Evolutionary conservation across 2,329 filamentous ascomycete genomes (phyloP).

Genomic region (Monosporascus sp.): DNA sequence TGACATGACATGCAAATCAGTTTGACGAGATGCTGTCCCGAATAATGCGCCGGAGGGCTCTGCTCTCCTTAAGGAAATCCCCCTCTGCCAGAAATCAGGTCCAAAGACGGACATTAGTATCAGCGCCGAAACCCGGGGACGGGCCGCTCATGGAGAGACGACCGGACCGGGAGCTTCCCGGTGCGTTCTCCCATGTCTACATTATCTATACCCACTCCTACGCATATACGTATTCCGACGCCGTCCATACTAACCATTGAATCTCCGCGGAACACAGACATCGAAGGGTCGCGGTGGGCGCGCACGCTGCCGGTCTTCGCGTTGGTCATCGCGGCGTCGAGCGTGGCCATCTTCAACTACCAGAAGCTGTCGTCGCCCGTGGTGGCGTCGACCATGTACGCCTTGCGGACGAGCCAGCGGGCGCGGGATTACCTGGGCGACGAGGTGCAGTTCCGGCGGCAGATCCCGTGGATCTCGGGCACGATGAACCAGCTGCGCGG

Average conservation of each 20-base stretch:
- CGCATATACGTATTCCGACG: neutral
- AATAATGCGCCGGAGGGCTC: constrained; percentile 25
- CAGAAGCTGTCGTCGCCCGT: constrained; percentile 86
- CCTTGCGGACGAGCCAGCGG: constrained; percentile 70
- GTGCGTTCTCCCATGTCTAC: constrained; percentile 31
- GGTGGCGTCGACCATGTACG: constrained; percentile 85
- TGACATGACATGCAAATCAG: constrained; percentile 2
- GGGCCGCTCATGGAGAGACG: constrained; percentile 61
- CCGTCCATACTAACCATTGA: constrained; percentile 3
- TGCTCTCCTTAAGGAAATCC: constrained; percentile 16
- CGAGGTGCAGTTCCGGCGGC: constrained; percentile 73
- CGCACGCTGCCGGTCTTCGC: constrained; percentile 78
- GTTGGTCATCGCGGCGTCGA: constrained; percentile 61
- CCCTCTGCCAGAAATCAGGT: constrained; percentile 9
- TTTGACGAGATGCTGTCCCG: constrained; percentile 27
- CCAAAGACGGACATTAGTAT: constrained; percentile 41
- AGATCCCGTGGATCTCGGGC: constrained; percentile 78
- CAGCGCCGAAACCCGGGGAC: constrained; percentile 53
- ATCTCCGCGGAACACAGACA: constrained; percentile 25
- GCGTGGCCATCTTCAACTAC: constrained; percentile 97
- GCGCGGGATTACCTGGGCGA: constrained; percentile 80
- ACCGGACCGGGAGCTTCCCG: constrained; percentile 60
- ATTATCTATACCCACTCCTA: neutral
- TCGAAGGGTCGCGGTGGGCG: constrained; percentile 55
- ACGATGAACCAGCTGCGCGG: constrained; percentile 94